These are phyloP conservation scores for Parietichytrium sp. DNA, from an alignment of 108 stramenopile species.

Conservation along the genomic window DNA sequence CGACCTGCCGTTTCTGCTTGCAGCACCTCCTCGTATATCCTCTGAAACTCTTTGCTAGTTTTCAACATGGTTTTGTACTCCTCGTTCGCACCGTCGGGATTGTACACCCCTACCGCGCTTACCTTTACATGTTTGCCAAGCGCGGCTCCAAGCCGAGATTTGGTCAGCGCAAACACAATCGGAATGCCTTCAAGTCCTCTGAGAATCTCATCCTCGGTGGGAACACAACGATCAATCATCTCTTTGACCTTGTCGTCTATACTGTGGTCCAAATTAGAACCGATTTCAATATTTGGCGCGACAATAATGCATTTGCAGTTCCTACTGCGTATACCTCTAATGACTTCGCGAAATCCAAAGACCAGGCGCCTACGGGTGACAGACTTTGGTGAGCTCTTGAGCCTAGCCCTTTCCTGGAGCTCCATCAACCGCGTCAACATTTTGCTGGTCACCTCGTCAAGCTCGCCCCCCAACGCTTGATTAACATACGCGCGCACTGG, in stretches of 20 bases:
- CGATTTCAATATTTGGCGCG: slow-evolving; percentile 86
- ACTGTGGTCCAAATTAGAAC: slow-evolving; percentile 1
- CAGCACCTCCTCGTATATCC: no score
- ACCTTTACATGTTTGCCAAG: slow-evolving; percentile 82
- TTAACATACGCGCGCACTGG: not conserved
- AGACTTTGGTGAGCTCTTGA: slow-evolving; percentile 43
- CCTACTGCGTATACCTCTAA: slow-evolving; percentile 76
- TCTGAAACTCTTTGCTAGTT: not conserved
- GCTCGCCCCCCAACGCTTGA: slow-evolving; percentile 40
- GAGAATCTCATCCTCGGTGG: slow-evolving; percentile 76
- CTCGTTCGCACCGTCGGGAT: slow-evolving; percentile 84
- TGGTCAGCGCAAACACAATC: slow-evolving; percentile 78
- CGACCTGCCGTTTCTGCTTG: no score
- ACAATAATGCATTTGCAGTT: slow-evolving; percentile 83
- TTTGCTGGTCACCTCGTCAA: slow-evolving; percentile 28
- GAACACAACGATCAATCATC: slow-evolving; percentile 53
- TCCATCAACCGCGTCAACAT: slow-evolving; percentile 42
- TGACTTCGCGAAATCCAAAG: slow-evolving; percentile 84
- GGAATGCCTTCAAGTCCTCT: slow-evolving; percentile 71
- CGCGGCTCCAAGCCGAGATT: slow-evolving; percentile 78
- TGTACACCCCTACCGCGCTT: slow-evolving; percentile 81
- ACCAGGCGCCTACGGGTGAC: slow-evolving; percentile 65
- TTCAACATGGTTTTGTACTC: slow-evolving; percentile 72
- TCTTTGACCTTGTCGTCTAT: not conserved
- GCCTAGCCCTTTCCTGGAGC: slow-evolving; percentile 45